phyloP scores from a whole-genome alignment of 2,329 filamentous ascomycete genomes.

The Beauveria pseudobassiana region DNA sequence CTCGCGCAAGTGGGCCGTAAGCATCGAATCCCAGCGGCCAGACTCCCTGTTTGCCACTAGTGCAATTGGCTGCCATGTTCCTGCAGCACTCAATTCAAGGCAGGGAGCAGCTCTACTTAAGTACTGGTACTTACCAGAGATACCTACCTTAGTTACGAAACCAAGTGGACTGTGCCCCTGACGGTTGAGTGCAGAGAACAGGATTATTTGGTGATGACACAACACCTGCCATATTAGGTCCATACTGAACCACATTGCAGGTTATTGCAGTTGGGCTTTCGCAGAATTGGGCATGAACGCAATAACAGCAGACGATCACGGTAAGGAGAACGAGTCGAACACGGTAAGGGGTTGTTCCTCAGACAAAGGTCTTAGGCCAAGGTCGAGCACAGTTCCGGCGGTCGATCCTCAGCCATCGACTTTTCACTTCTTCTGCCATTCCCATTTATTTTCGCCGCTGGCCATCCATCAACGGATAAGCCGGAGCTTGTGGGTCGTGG shows the following conservation, averaged over 20 bases:
- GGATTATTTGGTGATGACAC: neutral
- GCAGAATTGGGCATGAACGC: too few relatives aligned
- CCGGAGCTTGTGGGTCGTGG: conserved; percentile 1
- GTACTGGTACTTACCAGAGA: too few relatives aligned
- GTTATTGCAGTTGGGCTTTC: too few relatives aligned
- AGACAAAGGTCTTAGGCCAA: too few relatives aligned
- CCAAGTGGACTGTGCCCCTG: neutral
- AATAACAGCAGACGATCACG: too few relatives aligned
- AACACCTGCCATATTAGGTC: neutral
- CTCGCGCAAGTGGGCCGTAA: neutral
- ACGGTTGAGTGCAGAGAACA: neutral
- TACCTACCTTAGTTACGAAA: too few relatives aligned
- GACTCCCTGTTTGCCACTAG: neutral
- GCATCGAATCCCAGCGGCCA: neutral
- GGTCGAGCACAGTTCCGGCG: neutral
- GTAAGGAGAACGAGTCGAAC: too few relatives aligned
- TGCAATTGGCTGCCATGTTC: neutral
- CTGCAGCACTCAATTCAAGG: conserved; percentile 7
- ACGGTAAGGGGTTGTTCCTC: too few relatives aligned
- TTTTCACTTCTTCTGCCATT: neutral
- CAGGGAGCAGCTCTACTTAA: neutral
- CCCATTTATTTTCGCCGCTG: neutral
- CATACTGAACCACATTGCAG: neutral
- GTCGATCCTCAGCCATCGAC: neutral
- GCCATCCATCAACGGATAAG: conserved; percentile 2